Base-by-base conservation (phyloP, 73 alveolate species). In the Paramecium tetraurelia region DNA sequence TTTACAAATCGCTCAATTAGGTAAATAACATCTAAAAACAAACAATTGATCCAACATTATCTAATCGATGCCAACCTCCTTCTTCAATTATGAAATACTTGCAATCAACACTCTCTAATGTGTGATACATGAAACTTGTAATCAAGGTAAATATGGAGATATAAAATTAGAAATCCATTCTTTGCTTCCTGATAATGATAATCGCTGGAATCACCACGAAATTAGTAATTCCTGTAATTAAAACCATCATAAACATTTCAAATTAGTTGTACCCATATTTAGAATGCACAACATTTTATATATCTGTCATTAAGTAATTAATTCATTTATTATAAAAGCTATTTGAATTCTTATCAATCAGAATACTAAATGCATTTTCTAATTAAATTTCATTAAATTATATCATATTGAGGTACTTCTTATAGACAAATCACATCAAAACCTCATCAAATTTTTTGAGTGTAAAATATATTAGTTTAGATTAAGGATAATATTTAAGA, bases 21-120 rank as follows among this genome's bases (percentile, higher is more conserved):
- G 70, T 43, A 53, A 87, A 87, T 18, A 87, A 43, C 92, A 87
- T 87, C 63, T 46, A 44, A 50, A 87, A 58, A 46, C 94, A 87
- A 2, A 38, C 80, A 29, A 87, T 87, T 12, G 94, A 70, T 41
- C 94, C 94, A 36, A 87, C 40, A n/a, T 87, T 87, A 57, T 87
- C 94, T 41, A 87, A 83, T 59, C 89, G 29, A 85, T 87, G 94
- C 94, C 94, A 87, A 7, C 58, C 63, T 76, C 94, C 92, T 87
- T 58, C 80, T 14, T 33, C 35, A 20, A 87, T 29, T 0, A 63
- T 63, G 48, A 87, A 83, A 41, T 14, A 63, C 11, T 24, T 14
- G 27, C 87, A 69, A 46, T 59, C 89, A 9, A 87, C 36, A 18
- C 75, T 27, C 36, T 87, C 94, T 40, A 87, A 46, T 1, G 94